Conservation (phyloP, 805 yeast species). For the Hyphopichia homilentoma region DNA sequence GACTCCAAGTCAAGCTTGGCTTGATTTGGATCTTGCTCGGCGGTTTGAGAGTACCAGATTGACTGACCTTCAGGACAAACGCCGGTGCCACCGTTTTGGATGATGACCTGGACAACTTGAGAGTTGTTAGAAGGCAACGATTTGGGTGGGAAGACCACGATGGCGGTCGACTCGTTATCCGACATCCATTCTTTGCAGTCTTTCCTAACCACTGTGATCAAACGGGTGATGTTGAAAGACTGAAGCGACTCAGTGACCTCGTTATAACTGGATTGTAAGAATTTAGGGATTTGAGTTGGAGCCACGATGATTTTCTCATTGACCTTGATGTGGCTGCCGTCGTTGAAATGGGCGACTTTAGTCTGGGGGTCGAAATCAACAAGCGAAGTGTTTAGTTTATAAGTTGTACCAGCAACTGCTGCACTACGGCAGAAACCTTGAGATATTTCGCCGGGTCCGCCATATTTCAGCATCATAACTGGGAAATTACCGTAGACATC, state of each 20-base stretch:
- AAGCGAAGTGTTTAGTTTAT: slow-evolving; percentile 71
- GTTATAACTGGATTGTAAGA: slow-evolving; percentile 37
- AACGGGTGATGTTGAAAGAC: slow-evolving; percentile 58
- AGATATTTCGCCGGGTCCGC: slow-evolving; percentile 92
- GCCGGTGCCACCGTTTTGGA: slow-evolving; percentile 84
- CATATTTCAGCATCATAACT: slow-evolving; percentile 85
- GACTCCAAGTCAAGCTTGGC: slow-evolving; percentile 77
- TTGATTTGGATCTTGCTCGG: slow-evolving; percentile 58
- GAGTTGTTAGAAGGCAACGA: slow-evolving; percentile 64
- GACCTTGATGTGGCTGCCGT: slow-evolving; percentile 71
- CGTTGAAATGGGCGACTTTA: slow-evolving; percentile 68
- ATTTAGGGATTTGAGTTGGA: slow-evolving; percentile 57
- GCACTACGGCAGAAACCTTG: slow-evolving; percentile 98
- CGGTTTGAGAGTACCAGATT: slow-evolving; percentile 85
- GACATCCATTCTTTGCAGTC: slow-evolving; percentile 91
- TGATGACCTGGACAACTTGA: slow-evolving; percentile 78
- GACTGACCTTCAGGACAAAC: slow-evolving; percentile 84
- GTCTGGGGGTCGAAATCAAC: slow-evolving; percentile 60
- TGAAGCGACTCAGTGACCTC: slow-evolving; percentile 42
- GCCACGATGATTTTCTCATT: slow-evolving; percentile 76
- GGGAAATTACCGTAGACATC: slow-evolving; percentile 96
- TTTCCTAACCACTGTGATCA: slow-evolving; percentile 79
- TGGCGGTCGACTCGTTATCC: slow-evolving; percentile 76
- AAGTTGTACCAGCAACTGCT: slow-evolving; percentile 96
- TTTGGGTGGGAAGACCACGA: slow-evolving; percentile 89